Base-by-base conservation (phyloP, 2,329 filamentous ascomycete species). In the Sarocladium oryzae region DNA sequence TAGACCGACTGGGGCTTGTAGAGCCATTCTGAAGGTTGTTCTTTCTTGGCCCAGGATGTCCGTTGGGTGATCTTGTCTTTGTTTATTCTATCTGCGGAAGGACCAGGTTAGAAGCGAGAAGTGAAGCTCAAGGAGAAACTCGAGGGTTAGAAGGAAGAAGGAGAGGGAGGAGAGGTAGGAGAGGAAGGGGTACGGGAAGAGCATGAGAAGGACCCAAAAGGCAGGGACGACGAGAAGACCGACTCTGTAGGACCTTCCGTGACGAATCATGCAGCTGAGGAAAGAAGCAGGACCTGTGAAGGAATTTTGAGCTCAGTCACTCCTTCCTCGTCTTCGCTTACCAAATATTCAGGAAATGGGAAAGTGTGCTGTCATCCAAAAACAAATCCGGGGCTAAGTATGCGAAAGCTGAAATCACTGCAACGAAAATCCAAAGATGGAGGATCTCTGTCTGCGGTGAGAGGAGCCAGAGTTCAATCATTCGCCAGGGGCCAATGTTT, bases 21-120 rank as follows among this genome's bases (percentile, higher is more conserved):
- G 43, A 15, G 43, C 43, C 43, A 48, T 48, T 4, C 18, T 48
- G 7, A 16, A 21, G 28, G 26, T 33, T 57, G 35, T 65, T 65
- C 68, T 69, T 69, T 35, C 49, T 64, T 53, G 53, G 52, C 51
- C 54, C 52, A 55, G 52, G 50, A 5, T 21, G 9, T 9, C 13
- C 9, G 10, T 48, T 23, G 26, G 18, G 16, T 30, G 15, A 8
- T 48, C 43, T 7, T 45, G 35, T 52, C 43, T 28, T 51, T 46
- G 38, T 35, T 46, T 32, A 49, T 46, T 54, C 51, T 41, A 58
- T 56, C 60, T 61, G 49, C 53, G 61, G 64, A 63, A 66, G 55
- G 64, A 57, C 55, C 58, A 52, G 49, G 55, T 66, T 61, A 66
- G 61, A 61, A 57, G 38, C 26, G 38, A 54, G n/a, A 43, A 5